Conservation (phyloP, 2,329 filamentous ascomycete species). For the Scedosporium aurantiacum region DNA sequence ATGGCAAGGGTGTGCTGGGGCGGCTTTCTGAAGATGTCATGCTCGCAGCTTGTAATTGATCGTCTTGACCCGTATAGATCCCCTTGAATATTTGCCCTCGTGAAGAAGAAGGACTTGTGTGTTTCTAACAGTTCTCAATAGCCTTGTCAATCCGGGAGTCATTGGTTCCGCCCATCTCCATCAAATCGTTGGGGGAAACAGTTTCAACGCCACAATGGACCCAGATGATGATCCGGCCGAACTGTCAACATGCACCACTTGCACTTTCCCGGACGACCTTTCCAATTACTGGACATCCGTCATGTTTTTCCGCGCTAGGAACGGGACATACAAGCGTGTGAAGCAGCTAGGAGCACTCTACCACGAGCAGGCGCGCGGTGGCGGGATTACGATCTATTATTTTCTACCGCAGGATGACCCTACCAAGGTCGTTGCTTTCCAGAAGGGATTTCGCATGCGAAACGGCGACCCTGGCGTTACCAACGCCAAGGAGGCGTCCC, state of each 20-base stretch:
- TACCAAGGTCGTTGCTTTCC: conserved; percentile 30
- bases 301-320: conserved; percentile 20
- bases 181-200: conserved; percentile 34
- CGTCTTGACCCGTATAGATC: background rate
- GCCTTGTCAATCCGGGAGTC: conserved; percentile 30
- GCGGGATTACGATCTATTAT: conserved; percentile 33
- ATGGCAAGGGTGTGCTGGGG: background rate
- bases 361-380: conserved; percentile 23
- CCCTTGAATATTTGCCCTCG: background rate
- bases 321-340: conserved; percentile 21
- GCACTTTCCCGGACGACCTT: conserved; percentile 22
- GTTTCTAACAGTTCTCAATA: background rate
- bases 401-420: conserved; percentile 19
- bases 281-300: conserved; percentile 25
- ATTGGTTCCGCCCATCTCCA: conserved; percentile 33
- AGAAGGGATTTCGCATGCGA: conserved; percentile 36
- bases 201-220: conserved; percentile 35
- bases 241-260: conserved; percentile 26
- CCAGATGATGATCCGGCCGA: conserved; percentile 13
- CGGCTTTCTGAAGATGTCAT: background rate
- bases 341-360: conserved; percentile 26
- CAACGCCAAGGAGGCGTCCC: conserved; percentile 22
- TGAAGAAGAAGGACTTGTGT: background rate
- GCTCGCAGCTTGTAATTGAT: background rate
- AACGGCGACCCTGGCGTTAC: conserved; percentile 26